phyloP scores from a whole-genome alignment of 768 basidiomycete species.

The Mrakia frigida region DNA sequence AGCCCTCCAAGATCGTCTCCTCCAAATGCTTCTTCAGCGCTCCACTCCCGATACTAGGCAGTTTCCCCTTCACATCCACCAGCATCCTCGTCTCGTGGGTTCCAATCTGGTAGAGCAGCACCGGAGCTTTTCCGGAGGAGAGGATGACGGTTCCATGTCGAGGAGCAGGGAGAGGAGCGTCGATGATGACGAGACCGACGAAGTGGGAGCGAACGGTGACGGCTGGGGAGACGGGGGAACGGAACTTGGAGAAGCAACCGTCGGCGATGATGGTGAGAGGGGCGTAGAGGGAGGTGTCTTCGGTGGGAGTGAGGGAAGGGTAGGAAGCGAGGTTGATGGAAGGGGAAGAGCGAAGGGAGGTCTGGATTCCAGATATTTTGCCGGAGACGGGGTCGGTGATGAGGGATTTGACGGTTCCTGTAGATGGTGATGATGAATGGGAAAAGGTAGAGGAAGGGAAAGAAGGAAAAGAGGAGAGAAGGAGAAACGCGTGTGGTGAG shows the following conservation, averaged over 20 bases:
- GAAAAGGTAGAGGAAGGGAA: not conserved
- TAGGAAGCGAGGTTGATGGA: slow-evolving; percentile 19
- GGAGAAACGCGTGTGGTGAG: slow-evolving; percentile 10
- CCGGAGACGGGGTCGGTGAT: slow-evolving; percentile 50
- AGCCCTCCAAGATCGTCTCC: slow-evolving; percentile 66
- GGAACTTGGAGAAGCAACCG: slow-evolving; percentile 92
- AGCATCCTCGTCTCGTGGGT: slow-evolving; percentile 82
- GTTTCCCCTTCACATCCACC: slow-evolving; percentile 76
- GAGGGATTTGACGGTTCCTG: slow-evolving; percentile 31
- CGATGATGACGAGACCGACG: slow-evolving; percentile 74
- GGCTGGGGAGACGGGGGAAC: slow-evolving; percentile 47
- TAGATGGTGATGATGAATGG: not conserved
- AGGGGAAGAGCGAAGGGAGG: slow-evolving; percentile 48
- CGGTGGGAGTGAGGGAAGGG: slow-evolving; percentile 18
- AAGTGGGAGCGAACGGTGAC: slow-evolving; percentile 65
- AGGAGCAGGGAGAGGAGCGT: slow-evolving; percentile 52
- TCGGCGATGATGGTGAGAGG: slow-evolving; percentile 84
- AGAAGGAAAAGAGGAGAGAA: not conserved
- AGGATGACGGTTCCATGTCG: slow-evolving; percentile 44
- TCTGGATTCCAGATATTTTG: slow-evolving; percentile 63
- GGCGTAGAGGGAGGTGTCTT: slow-evolving; percentile 52
- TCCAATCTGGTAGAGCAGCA: slow-evolving; percentile 87
- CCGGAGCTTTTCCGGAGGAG: slow-evolving; percentile 68
- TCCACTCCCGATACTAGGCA: slow-evolving; percentile 55
- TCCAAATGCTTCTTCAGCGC: slow-evolving; percentile 76